These are phyloP conservation scores for Piper betle DNA, from an alignment of 164 flowering plant species.

Conservation along the genomic window DNA sequence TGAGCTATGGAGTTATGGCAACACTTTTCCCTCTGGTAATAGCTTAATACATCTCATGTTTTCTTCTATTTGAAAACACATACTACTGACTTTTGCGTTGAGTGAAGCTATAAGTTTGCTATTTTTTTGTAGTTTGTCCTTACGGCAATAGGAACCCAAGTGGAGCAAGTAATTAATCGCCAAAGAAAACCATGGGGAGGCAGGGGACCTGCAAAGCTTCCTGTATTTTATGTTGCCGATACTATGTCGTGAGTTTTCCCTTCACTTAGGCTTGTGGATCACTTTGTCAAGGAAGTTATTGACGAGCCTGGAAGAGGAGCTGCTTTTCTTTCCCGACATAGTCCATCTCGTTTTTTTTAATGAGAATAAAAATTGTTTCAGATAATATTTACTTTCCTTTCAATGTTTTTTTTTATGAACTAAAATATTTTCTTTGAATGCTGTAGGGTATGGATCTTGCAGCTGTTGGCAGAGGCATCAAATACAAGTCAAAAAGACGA, in stretches of 20 bases:
- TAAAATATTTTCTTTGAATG: not conserved
- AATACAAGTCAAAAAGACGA: not conserved
- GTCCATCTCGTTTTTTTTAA: no score
- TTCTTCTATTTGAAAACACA: not conserved
- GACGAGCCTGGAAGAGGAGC: no score
- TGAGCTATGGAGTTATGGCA: slow-evolving; percentile 90
- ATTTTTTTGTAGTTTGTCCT: slow-evolving; percentile 61
- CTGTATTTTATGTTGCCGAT: slow-evolving; percentile 67
- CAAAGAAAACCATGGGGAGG: slow-evolving; percentile 45
- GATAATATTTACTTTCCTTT: not conserved
- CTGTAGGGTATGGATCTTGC: not conserved
- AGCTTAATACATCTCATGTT: not conserved
- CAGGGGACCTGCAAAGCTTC: slow-evolving; percentile 52
- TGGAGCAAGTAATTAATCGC: slow-evolving; percentile 38
- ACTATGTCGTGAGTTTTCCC: slow-evolving; percentile 51
- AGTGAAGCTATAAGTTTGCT: not conserved
- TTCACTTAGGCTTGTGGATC: not conserved
- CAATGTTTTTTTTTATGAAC: not conserved
- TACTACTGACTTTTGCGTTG: not conserved
- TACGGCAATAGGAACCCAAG: slow-evolving; percentile 67
- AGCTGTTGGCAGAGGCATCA: not conserved
- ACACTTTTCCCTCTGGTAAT: slow-evolving; percentile 79
- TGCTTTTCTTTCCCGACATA: no score
- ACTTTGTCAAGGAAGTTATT: not conserved
- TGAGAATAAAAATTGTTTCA: not conserved